These are phyloP conservation scores for Hericium rajendrae DNA, from an alignment of 768 basidiomycete species.

Conservation along the genomic window DNA sequence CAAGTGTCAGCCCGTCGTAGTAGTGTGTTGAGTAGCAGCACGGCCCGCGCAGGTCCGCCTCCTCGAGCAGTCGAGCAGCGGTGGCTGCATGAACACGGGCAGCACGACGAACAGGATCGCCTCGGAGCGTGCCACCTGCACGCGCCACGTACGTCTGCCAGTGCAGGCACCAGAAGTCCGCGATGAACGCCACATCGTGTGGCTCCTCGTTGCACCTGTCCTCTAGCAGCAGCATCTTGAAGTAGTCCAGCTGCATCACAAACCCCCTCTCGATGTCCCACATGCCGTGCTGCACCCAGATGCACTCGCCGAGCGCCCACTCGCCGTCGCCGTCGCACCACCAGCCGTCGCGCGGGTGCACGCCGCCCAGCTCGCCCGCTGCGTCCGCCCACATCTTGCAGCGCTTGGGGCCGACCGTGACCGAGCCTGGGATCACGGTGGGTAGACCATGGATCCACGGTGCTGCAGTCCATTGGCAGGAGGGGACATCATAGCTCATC, in stretches of 20 bases:
- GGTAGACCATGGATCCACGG: too few species aligned
- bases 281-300: conserved; percentile 34
- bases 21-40: conserved; percentile 79
- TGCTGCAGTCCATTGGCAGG: too few species aligned
- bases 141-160: conserved; percentile 45
- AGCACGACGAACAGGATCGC: conserved; percentile 88
- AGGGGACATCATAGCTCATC: too few species aligned
- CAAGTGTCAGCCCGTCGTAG: conserved; percentile 89
- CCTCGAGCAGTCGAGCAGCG: conserved; percentile 43
- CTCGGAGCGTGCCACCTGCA: conserved; percentile 63
- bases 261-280: conserved; percentile 73
- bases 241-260: conserved; percentile 69
- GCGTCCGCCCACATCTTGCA: too few species aligned
- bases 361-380: too few species aligned
- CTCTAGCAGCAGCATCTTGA: conserved; percentile 36
- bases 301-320: too few species aligned
- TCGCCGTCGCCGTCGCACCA: too few species aligned
- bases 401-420: too few species aligned
- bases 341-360: too few species aligned
- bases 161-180: conserved; percentile 75
- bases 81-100: conserved; percentile 81
- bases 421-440: too few species aligned
- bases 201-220: conserved; percentile 21
- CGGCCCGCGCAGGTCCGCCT: conserved; percentile 49
- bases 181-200: conserved; percentile 51